phyloP scores from a whole-genome alignment of 2,329 filamentous ascomycete genomes.

The Hypoxylon sp. region DNA sequence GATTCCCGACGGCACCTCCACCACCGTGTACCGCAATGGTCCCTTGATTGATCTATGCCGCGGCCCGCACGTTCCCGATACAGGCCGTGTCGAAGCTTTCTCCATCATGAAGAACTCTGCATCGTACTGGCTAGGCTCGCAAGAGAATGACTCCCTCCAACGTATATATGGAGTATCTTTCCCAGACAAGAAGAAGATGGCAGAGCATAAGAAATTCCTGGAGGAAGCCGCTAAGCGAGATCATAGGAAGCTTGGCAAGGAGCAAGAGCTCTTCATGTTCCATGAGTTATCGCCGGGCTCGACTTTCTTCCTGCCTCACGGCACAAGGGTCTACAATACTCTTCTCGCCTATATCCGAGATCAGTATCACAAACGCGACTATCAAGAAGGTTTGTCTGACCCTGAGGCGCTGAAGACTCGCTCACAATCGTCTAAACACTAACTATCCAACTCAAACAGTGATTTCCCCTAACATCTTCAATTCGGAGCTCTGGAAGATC shows the following conservation, averaged over 20 bases:
- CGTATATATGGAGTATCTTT: constrained; percentile 96
- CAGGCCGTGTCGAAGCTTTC: constrained; percentile 93
- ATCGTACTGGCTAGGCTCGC: constrained; percentile 95
- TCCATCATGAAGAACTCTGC: constrained; percentile 84
- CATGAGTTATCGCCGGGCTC: constrained; percentile 93
- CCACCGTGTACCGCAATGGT: constrained; percentile 94
- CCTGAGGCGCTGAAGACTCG: background rate
- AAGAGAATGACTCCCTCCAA: constrained; percentile 94
- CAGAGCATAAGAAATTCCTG: constrained; percentile 93
- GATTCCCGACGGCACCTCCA: constrained; percentile 88
- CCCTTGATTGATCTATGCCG: constrained; percentile 95
- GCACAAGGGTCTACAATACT: constrained; percentile 93
- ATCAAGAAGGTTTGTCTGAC: constrained; percentile 74
- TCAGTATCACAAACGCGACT: constrained; percentile 93
- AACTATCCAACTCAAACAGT: constrained; percentile 64
- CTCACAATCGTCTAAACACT: no score
- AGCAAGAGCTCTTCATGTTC: constrained; percentile 99
- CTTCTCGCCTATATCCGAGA: constrained; percentile 84
- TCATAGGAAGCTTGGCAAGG: constrained; percentile 91
- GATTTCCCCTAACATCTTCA: constrained; percentile 96
- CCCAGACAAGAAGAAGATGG: constrained; percentile 95
- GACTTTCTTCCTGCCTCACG: constrained; percentile 92
- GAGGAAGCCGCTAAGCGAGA: constrained; percentile 99
- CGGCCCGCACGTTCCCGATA: constrained; percentile 94
- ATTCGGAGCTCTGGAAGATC: constrained; percentile 91